These are phyloP conservation scores for Thymus quinquecostatus DNA, from an alignment of 257 asterid genomes.

Conservation along the genomic window DNA sequence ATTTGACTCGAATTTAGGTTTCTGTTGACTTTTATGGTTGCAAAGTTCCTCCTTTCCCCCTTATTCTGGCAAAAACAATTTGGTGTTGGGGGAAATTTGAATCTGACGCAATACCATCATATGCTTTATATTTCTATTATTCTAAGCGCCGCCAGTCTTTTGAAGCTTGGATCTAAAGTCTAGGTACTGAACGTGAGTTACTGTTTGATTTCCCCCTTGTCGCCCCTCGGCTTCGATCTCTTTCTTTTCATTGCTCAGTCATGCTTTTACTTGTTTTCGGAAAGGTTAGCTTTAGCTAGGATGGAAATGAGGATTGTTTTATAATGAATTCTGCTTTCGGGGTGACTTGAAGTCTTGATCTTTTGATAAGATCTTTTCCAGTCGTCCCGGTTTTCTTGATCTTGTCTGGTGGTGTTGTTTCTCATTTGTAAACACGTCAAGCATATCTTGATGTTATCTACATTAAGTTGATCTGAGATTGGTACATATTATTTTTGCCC, in stretches of 20 bases:
- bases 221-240: neutral
- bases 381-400: neutral
- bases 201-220: conserved; percentile 12
- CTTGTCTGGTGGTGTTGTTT: neutral
- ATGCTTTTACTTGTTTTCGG: neutral
- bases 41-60: conserved; percentile 21
- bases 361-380: neutral
- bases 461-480: conserved; percentile 18
- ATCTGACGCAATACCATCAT: conserved; percentile 18
- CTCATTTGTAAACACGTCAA: conserved; percentile 6
- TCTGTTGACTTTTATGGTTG: conserved; percentile 32
- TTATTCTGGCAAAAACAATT: conserved; percentile 24
- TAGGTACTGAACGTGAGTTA: conserved; percentile 2
- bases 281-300: neutral
- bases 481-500: conserved; percentile 5
- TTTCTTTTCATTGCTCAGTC: conserved; percentile 3
- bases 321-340: neutral
- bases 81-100: conserved; percentile 29
- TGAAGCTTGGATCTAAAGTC: conserved; percentile 26
- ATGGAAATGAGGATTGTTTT: conserved; percentile 17
- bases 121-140: conserved; percentile 16
- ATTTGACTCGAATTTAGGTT: conserved; percentile 33
- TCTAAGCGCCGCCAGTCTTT: neutral
- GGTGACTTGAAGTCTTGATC: conserved; percentile 19
- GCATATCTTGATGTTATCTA: conserved; percentile 2